Percentiles rank a stretch among this genome's conserved stretches.
These are phyloP conservation scores for Leptomonas pyrrhocoris DNA, from an alignment of 208 protist genomes.

Conservation along the genomic window DNA sequence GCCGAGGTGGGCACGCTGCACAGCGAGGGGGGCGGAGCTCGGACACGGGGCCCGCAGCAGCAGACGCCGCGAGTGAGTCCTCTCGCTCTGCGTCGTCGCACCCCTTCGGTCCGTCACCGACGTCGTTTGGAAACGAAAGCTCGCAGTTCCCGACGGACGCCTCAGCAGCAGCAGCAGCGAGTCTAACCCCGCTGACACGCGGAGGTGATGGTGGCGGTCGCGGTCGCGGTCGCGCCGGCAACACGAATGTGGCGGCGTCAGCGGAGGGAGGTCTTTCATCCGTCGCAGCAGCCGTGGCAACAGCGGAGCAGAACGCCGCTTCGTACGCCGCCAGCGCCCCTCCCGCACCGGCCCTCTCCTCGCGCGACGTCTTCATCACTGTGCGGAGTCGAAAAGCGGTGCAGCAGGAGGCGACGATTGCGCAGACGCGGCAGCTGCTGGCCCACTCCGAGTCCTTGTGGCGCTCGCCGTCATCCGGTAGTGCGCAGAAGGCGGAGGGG, in stretches of 20 bases:
- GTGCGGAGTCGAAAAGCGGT: constrained; percentile 9
- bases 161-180: not conserved
- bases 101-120: not conserved
- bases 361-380: constrained; percentile 11
- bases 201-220: not conserved
- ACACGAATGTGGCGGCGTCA: not conserved
- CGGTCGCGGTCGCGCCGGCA: not conserved
- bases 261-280: not conserved
- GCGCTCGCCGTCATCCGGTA: constrained; percentile 2
- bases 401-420: constrained; percentile 16
- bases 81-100: constrained; percentile 10
- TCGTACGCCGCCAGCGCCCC: not conserved
- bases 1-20: too few species aligned
- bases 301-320: not conserved
- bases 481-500: not conserved
- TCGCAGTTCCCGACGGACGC: not conserved
- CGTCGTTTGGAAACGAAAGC: not conserved
- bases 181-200: not conserved
- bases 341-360: not conserved
- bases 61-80: not conserved
- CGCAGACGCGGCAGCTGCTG: constrained; percentile 33
- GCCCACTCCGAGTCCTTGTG: constrained; percentile 36
- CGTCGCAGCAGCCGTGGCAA: not conserved
- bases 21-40: too few species aligned
- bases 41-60: not conserved